These are phyloP conservation scores for Santalum album DNA, from an alignment of 164 flowering plant genomes.

Conservation along the genomic window DNA sequence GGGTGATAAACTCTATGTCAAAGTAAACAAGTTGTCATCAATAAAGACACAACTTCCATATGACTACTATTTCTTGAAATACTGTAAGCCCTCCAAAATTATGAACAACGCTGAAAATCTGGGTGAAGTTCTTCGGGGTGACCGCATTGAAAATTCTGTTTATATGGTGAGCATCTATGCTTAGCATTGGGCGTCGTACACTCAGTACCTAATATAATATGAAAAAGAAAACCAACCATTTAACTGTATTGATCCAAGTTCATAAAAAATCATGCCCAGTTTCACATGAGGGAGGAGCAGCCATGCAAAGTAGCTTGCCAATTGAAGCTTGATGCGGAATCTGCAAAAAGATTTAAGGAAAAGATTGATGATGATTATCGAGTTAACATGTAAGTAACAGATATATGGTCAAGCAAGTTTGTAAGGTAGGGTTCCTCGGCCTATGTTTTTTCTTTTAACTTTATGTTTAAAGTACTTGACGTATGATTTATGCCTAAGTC, in stretches of 20 bases:
- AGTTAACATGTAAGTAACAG: constrained; percentile 37
- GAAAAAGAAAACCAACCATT: too few relatives aligned
- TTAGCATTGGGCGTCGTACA: too few relatives aligned
- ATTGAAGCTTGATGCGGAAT: constrained; percentile 25
- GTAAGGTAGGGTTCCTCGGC: too few relatives aligned
- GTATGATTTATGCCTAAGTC: background rate
- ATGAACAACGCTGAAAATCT: constrained; percentile 45
- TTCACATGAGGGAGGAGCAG: constrained; percentile 38
- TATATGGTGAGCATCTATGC: constrained; percentile 27
- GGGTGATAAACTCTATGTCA: constrained; percentile 36
- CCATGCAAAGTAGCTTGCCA: constrained; percentile 40
- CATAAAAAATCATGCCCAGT: constrained; percentile 21
- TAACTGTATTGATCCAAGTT: background rate
- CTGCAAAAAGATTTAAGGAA: constrained; percentile 45
- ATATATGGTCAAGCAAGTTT: too few relatives aligned
- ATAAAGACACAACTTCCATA: constrained; percentile 60
- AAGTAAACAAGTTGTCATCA: constrained; percentile 58
- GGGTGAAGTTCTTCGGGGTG: constrained; percentile 64
- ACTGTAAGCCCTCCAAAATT: constrained; percentile 40
- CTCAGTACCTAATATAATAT: too few relatives aligned
- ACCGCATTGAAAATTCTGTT: constrained; percentile 53
- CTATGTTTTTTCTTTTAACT: too few relatives aligned
- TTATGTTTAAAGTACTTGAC: background rate
- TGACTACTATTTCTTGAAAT: constrained; percentile 47
- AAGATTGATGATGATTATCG: constrained; percentile 55